Conservation (phyloP, 371 early-diverging fungal species). For the Sporodiniella umbellata region DNA sequence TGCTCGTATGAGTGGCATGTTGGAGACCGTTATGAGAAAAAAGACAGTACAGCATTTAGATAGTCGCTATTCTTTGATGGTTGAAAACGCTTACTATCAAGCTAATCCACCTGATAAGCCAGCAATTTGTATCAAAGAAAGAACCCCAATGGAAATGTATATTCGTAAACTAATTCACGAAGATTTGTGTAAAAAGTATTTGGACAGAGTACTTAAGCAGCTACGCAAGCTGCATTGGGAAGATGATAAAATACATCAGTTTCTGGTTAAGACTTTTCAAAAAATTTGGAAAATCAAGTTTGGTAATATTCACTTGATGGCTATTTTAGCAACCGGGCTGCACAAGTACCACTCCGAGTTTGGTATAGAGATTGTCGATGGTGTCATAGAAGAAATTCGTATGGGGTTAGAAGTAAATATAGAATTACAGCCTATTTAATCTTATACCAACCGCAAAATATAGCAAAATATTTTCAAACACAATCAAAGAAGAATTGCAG, state of each 20-base stretch:
- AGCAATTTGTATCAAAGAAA: conserved; percentile 58
- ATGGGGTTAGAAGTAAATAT: conserved; percentile 73
- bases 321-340: conserved; percentile 78
- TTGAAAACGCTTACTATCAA: conserved; percentile 92
- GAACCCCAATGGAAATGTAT: conserved; percentile 79
- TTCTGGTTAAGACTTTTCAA: conserved; percentile 62
- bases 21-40: conserved; percentile 89
- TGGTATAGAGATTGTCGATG: conserved; percentile 83
- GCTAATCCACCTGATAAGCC: conserved; percentile 81
- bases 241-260: conserved; percentile 43
- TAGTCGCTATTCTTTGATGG: conserved; percentile 77
- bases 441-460: too few relatives aligned
- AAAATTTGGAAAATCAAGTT: conserved; percentile 94
- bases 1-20: conserved; percentile 58
- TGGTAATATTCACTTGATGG: conserved; percentile 79
- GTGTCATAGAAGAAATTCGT: conserved; percentile 84
- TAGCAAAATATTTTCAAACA: conserved; percentile 74
- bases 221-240: conserved; percentile 91
- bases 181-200: conserved; percentile 66
- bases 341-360: conserved; percentile 82
- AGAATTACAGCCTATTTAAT: too few relatives aligned
- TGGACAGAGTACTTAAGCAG: conserved; percentile 68
- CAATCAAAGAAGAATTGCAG: conserved; percentile 86
- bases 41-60: conserved; percentile 82
- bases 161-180: conserved; percentile 81